phyloP scores from a whole-genome alignment of 768 basidiomycete genomes.

The Amanita phalloides region DNA sequence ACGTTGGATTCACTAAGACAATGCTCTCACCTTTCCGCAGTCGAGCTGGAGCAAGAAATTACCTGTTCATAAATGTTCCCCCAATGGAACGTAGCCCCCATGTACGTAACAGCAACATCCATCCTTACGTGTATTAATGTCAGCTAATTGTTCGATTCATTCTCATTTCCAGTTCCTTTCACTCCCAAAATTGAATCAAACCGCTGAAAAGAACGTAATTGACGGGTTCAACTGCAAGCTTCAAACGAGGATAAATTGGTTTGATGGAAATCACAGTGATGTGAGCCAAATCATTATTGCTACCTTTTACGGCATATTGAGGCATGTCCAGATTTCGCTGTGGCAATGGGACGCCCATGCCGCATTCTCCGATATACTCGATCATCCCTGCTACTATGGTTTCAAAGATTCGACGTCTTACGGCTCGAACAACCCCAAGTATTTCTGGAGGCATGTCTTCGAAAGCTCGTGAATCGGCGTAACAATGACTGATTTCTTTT shows the following conservation, averaged over 20 bases:
- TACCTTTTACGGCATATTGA: not conserved
- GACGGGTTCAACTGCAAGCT: slow-evolving; percentile 41
- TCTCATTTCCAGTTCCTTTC: slow-evolving; percentile 31
- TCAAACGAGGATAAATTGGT: slow-evolving; percentile 24
- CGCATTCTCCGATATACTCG: slow-evolving; percentile 37
- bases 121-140: not conserved
- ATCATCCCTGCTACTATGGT: slow-evolving; percentile 38
- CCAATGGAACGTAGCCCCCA: slow-evolving; percentile 31
- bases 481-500: not conserved
- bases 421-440: slow-evolving; percentile 24
- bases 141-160: not conserved
- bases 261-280: slow-evolving; percentile 32
- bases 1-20: slow-evolving; percentile 2
- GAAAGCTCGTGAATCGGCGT: not conserved
- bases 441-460: slow-evolving; percentile 43
- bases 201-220: slow-evolving; percentile 35
- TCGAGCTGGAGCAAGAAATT: slow-evolving; percentile 44
- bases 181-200: slow-evolving; percentile 26
- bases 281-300: slow-evolving; percentile 20
- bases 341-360: slow-evolving; percentile 42
- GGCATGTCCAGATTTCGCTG: slow-evolving; percentile 27
- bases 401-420: slow-evolving; percentile 42
- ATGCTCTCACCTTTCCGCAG: slow-evolving; percentile 13
- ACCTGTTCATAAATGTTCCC: slow-evolving; percentile 36
- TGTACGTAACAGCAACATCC: slow-evolving; percentile 15